A percentile compares a stretch with the other conserved stretches of the same genome.
phyloP scores from a whole-genome alignment of 371 early-diverging fungal genomes.

The Saksenaea vasiformis region DNA sequence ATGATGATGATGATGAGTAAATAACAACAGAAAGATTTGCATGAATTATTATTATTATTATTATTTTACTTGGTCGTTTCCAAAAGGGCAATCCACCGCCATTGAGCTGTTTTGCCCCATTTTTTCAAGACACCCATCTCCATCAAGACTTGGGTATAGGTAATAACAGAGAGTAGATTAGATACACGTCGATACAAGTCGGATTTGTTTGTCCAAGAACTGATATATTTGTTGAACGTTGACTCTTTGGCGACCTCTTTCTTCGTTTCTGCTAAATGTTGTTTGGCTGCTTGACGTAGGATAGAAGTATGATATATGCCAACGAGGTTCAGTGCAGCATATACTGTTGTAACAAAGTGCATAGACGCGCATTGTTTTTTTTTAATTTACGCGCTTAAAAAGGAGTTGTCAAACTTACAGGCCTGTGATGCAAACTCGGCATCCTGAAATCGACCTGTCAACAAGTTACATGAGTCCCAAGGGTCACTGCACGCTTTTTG shows the following conservation, averaged over 20 bases:
- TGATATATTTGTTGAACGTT: constrained; percentile 82
- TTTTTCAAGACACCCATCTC: constrained; percentile 85
- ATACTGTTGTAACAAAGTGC: constrained; percentile 61
- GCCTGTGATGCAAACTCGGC: constrained; percentile 94
- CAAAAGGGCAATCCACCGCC: constrained; percentile 66
- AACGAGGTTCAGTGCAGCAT: constrained; percentile 78
- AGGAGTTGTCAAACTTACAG: constrained; percentile 48
- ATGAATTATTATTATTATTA: background rate
- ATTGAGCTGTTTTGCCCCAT: constrained; percentile 65
- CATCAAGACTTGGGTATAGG: constrained; percentile 77
- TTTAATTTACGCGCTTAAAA: background rate
- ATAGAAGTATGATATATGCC: constrained; percentile 90
- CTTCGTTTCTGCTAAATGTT: constrained; percentile 37
- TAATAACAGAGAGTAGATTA: constrained; percentile 68
- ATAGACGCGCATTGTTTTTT: too few relatives aligned
- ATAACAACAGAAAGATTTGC: background rate
- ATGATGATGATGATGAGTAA: too few relatives aligned
- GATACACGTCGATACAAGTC: constrained; percentile 57
- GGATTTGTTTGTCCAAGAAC: constrained; percentile 53
- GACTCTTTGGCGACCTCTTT: constrained; percentile 52
- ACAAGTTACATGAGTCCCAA: background rate
- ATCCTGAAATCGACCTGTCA: constrained; percentile 86
- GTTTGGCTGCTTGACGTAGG: constrained; percentile 64
- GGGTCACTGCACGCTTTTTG: background rate
- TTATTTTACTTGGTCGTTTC: constrained; percentile 75